Evolutionary conservation across 352 stramenopile species (phyloP).

Genomic region (Phytophthora sp.): DNA sequence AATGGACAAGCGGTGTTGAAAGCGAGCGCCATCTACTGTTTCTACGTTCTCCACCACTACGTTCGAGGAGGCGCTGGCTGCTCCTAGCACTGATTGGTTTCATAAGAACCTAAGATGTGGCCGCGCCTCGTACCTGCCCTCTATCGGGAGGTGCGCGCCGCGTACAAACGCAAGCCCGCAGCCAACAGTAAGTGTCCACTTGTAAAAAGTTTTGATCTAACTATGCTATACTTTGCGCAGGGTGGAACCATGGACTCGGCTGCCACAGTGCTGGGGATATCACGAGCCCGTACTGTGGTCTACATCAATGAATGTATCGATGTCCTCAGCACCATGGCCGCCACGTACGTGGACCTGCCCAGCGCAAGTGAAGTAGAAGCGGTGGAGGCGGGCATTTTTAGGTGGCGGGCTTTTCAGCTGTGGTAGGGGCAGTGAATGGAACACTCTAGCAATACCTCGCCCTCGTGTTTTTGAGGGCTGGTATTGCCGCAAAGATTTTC

Average conservation of each 20-base stretch:
- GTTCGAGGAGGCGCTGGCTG: constrained; percentile 8
- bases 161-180: constrained; percentile 15
- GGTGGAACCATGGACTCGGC: not conserved
- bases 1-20: constrained; percentile 6
- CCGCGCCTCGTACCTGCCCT: constrained; percentile 8
- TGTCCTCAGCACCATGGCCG: too few relatives aligned
- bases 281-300: not conserved
- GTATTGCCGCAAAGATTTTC: constrained; percentile 9
- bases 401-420: not conserved
- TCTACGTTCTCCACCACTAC: constrained; percentile 16
- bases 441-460: not conserved
- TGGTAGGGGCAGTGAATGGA: not conserved
- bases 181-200: constrained; percentile 29
- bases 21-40: not conserved
- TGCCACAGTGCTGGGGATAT: not conserved
- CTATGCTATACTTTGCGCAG: not conserved
- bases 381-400: not conserved
- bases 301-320: not conserved
- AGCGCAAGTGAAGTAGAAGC: not conserved
- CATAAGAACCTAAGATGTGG: constrained; percentile 24
- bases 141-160: constrained; percentile 1
- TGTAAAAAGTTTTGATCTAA: constrained; percentile 27
- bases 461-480: constrained; percentile 6
- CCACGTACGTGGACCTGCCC: not conserved
- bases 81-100: constrained; percentile 18